phyloP scores from a whole-genome alignment of 2,329 filamentous ascomycete species.

The Basipetospora chlamydospora region DNA sequence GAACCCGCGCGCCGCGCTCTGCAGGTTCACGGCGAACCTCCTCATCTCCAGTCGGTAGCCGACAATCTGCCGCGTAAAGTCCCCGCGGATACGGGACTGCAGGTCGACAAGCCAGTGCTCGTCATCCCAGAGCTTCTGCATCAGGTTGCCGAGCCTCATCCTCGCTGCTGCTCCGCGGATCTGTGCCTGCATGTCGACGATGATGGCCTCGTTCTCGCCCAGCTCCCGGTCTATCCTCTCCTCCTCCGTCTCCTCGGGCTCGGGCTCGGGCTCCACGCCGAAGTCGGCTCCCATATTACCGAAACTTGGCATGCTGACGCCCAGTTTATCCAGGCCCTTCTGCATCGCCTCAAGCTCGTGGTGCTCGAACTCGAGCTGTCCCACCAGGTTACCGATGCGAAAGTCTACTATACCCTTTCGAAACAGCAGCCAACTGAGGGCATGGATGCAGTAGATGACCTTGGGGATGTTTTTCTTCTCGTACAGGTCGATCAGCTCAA shows the following conservation, averaged over 20 bases:
- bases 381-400: conserved; percentile 89
- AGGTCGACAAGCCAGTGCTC: conserved; percentile 68
- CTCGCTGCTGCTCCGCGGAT: conserved; percentile 67
- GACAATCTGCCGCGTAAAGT: conserved; percentile 71
- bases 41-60: conserved; percentile 74
- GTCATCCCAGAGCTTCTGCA: conserved; percentile 81
- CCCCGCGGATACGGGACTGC: conserved; percentile 75
- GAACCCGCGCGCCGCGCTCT: conserved; percentile 65
- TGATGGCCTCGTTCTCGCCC: conserved; percentile 54
- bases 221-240: conserved; percentile 75
- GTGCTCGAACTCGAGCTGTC: conserved; percentile 92
- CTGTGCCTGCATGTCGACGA: conserved; percentile 76
- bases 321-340: conserved; percentile 90
- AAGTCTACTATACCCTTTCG: conserved; percentile 92
- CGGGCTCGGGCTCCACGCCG: conserved; percentile 66
- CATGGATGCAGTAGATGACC: conserved; percentile 97
- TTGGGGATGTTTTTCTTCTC: conserved; percentile 99
- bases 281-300: conserved; percentile 95
- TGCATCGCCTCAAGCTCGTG: conserved; percentile 96
- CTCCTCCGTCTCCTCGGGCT: conserved; percentile 78
- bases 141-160: conserved; percentile 61
- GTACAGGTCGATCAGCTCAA: conserved; percentile 93
- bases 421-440: conserved; percentile 91
- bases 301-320: conserved; percentile 93
- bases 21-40: conserved; percentile 62